Percentiles rank a stretch among this genome's conserved stretches.
Evolutionary conservation across 2,329 filamentous ascomycete genomes (phyloP).

Genomic region (Colletotrichum australisinense): DNA sequence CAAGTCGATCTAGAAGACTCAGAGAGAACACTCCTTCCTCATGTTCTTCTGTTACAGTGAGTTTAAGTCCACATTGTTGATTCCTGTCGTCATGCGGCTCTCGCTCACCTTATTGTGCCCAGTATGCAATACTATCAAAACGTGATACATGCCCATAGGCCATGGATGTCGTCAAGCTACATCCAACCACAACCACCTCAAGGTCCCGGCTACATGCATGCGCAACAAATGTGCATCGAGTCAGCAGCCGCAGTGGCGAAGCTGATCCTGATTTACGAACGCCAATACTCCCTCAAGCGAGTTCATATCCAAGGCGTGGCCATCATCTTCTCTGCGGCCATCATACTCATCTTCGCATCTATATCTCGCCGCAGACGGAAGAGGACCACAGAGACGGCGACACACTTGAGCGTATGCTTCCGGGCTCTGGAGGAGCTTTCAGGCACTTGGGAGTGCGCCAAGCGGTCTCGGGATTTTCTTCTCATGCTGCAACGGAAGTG

Average conservation of each 20-base stretch:
- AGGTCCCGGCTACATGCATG: slow-evolving; percentile 39
- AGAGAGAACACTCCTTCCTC: slow-evolving; percentile 37
- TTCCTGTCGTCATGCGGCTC: no score
- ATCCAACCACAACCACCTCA: slow-evolving; percentile 36
- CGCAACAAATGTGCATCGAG: slow-evolving; percentile 39
- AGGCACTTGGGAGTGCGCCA: slow-evolving; percentile 40
- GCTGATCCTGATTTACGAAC: slow-evolving; percentile 37
- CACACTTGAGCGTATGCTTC: slow-evolving; percentile 40
- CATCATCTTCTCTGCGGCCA: slow-evolving; percentile 38
- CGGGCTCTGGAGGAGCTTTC: slow-evolving; percentile 39
- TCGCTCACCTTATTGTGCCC: neutral
- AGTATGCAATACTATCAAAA: slow-evolving; percentile 44
- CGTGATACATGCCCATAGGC: slow-evolving; percentile 40
- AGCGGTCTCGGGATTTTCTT: slow-evolving; percentile 39
- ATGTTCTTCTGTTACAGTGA: slow-evolving; percentile 41
- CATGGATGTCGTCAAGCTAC: slow-evolving; percentile 42
- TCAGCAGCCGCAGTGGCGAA: slow-evolving; percentile 37
- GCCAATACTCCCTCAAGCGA: slow-evolving; percentile 32
- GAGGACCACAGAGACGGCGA: slow-evolving; percentile 21
- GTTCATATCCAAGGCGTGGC: slow-evolving; percentile 40
- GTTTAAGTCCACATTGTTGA: neutral
- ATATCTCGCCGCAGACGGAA: slow-evolving; percentile 26
- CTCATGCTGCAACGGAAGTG: slow-evolving; percentile 38
- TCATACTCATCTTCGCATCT: slow-evolving; percentile 37
- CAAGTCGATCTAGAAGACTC: slow-evolving; percentile 38